A percentile compares a stretch with the other conserved stretches of the same genome.
These are phyloP conservation scores for Rutidosis leptorrhynchoides DNA, from an alignment of 129 eudicot genomes.

Conservation along the genomic window DNA sequence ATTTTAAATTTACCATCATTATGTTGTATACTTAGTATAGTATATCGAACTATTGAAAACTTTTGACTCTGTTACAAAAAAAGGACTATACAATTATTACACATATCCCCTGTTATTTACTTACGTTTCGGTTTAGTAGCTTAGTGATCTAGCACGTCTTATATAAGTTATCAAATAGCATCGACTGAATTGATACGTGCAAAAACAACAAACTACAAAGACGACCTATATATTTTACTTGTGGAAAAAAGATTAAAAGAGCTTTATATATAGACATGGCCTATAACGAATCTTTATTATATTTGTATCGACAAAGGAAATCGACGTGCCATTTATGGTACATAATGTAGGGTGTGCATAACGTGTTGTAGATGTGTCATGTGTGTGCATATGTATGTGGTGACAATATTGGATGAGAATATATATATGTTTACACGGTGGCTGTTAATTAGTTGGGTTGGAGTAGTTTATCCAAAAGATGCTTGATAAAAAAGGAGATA, in stretches of 20 bases:
- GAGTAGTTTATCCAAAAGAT: slow-evolving; percentile 31
- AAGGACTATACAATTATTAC: too few species aligned
- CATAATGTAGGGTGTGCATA: slow-evolving; percentile 5
- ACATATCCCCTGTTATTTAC: too few species aligned
- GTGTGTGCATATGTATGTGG: slow-evolving; percentile 13
- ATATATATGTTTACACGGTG: slow-evolving; percentile 22
- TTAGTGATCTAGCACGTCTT: too few species aligned
- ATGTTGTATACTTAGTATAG: neutral
- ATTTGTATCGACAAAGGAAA: neutral
- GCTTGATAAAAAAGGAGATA: slow-evolving; percentile 29
- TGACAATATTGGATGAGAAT: slow-evolving; percentile 21
- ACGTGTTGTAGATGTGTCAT: slow-evolving; percentile 22
- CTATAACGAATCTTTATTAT: neutral
- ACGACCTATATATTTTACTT: too few species aligned
- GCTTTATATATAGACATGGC: too few species aligned
- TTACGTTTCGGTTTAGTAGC: too few species aligned
- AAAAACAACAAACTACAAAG: neutral
- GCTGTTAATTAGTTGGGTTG: slow-evolving; percentile 24
- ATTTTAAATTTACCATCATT: slow-evolving; percentile 8
- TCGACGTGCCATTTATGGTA: neutral
- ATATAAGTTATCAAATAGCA: too few species aligned
- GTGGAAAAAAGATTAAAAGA: neutral
- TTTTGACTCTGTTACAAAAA: neutral
- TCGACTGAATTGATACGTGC: neutral
- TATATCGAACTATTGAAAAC: slow-evolving; percentile 17